Conservation (phyloP, 2,329 filamentous ascomycete species). For the Decorospora gaudefroyi region DNA sequence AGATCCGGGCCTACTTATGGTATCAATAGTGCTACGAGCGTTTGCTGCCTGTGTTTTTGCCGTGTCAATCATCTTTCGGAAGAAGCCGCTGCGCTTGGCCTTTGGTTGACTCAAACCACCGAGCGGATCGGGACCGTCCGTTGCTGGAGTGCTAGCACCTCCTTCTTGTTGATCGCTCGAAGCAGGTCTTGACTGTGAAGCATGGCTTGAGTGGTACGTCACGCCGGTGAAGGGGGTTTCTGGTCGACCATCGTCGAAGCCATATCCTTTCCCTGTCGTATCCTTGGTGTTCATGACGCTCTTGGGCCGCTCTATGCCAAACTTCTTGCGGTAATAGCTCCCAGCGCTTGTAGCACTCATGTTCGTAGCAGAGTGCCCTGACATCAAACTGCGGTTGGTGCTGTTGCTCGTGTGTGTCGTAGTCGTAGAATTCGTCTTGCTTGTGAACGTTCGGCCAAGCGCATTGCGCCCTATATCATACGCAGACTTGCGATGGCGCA, state of each 20-base stretch:
- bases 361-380: slow-evolving; percentile 83
- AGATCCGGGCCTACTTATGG: slow-evolving; percentile 53
- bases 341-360: slow-evolving; percentile 96
- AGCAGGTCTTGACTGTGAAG: slow-evolving; percentile 56
- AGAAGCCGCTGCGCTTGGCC: slow-evolving; percentile 81
- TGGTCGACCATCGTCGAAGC: slow-evolving; percentile 51
- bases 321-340: slow-evolving; percentile 79
- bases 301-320: slow-evolving; percentile 59
- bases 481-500: slow-evolving; percentile 72
- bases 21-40: slow-evolving; percentile 81
- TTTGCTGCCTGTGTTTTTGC: slow-evolving; percentile 93
- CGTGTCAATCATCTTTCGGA: slow-evolving; percentile 92
- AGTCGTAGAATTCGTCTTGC: slow-evolving; percentile 80
- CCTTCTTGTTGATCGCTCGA: slow-evolving; percentile 51
- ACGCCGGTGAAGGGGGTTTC: slow-evolving; percentile 69
- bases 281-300: slow-evolving; percentile 66
- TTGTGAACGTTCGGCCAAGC: slow-evolving; percentile 81
- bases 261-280: slow-evolving; percentile 41
- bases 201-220: slow-evolving; percentile 91
- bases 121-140: slow-evolving; percentile 69
- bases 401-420: slow-evolving; percentile 65
- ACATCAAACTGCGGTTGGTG: slow-evolving; percentile 89
- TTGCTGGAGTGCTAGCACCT: slow-evolving; percentile 61
- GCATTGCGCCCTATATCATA: slow-evolving; percentile 74
- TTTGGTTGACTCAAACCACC: slow-evolving; percentile 79